A percentile compares a stretch with the other conserved stretches of the same genome.
These are phyloP conservation scores for Tylopilus balloui DNA, from an alignment of 768 basidiomycete species.

Conservation along the genomic window DNA sequence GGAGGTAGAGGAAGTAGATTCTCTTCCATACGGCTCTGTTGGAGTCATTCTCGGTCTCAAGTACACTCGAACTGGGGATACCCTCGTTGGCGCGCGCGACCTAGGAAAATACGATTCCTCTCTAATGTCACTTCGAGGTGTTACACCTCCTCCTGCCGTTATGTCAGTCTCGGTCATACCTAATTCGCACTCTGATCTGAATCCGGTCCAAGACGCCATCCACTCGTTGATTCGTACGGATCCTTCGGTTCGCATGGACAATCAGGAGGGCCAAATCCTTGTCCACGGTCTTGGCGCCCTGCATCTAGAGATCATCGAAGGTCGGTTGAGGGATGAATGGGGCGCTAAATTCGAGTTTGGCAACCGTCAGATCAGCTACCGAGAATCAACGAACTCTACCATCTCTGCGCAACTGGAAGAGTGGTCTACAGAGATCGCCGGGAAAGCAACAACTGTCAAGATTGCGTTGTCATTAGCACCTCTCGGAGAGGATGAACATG, in stretches of 20 bases:
- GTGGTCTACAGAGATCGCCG: slow-evolving; percentile 64
- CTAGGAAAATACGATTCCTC: slow-evolving; percentile 33
- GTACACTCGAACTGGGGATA: slow-evolving; percentile 84
- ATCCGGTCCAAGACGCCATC: slow-evolving; percentile 73
- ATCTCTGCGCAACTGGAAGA: slow-evolving; percentile 33
- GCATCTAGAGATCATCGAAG: slow-evolving; percentile 86
- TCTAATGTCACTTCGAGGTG: slow-evolving; percentile 50
- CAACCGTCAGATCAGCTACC: slow-evolving; percentile 71
- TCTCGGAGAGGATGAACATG: slow-evolving; percentile 50
- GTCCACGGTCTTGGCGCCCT: slow-evolving; percentile 81
- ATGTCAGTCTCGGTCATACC: slow-evolving; percentile 83
- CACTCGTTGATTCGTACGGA: slow-evolving; percentile 75
- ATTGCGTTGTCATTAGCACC: slow-evolving; percentile 55
- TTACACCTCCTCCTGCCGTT: slow-evolving; percentile 75
- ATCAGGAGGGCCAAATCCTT: slow-evolving; percentile 78
- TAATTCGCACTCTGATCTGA: slow-evolving; percentile 71
- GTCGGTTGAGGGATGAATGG: slow-evolving; percentile 79
- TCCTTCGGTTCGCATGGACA: slow-evolving; percentile 79
- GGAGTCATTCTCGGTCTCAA: slow-evolving; percentile 82
- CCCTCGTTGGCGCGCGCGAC: slow-evolving; percentile 55
- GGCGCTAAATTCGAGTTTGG: slow-evolving; percentile 74
- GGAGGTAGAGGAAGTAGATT: slow-evolving; percentile 69
- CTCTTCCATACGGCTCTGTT: slow-evolving; percentile 75
- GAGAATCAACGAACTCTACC: slow-evolving; percentile 46
- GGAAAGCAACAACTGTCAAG: slow-evolving; percentile 47